phyloP scores from a whole-genome alignment of 768 basidiomycete genomes.

The Tulasnella sp. region DNA sequence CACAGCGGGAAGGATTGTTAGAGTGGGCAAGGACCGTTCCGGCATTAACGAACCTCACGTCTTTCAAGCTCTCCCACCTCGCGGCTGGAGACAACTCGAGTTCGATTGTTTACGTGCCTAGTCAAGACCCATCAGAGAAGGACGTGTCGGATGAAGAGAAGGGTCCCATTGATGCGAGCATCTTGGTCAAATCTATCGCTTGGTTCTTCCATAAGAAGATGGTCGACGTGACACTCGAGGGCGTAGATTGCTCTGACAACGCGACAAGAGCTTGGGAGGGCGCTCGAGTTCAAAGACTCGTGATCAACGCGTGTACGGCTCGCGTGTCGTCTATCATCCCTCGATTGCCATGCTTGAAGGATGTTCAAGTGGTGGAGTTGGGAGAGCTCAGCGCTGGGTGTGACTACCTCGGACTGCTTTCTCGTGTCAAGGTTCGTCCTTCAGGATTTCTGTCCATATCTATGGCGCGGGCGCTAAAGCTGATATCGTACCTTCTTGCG shows the following conservation, averaged over 20 bases:
- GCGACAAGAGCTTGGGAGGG: slow-evolving; percentile 2
- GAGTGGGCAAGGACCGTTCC: slow-evolving; percentile 9
- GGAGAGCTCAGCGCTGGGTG: slow-evolving; percentile 2
- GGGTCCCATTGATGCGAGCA: neutral
- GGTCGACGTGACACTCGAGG: neutral
- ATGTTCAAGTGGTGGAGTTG: neutral
- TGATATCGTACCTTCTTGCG: neutral
- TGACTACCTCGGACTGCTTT: slow-evolving; percentile 1
- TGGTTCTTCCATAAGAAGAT: neutral
- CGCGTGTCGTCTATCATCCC: slow-evolving; percentile 5
- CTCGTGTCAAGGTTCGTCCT: slow-evolving; percentile 1
- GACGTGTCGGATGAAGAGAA: neutral
- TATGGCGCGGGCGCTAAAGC: neutral
- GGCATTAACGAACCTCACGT: neutral
- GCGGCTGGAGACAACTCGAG: neutral
- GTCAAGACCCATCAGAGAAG: neutral
- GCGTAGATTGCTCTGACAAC: neutral
- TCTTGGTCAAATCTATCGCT: slow-evolving; percentile 1
- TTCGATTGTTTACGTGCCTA: slow-evolving; percentile 4
- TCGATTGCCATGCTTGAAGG: neutral
- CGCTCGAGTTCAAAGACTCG: neutral
- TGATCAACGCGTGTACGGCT: slow-evolving; percentile 1
- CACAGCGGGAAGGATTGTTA: slow-evolving; percentile 4
- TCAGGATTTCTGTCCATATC: neutral
- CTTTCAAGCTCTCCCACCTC: neutral